Evolutionary conservation across 1,284 basidiomycete genomes (phyloP), one percentile per base, ranked within the genome.

Genomic region (Rhodotorula sp.): DNA sequence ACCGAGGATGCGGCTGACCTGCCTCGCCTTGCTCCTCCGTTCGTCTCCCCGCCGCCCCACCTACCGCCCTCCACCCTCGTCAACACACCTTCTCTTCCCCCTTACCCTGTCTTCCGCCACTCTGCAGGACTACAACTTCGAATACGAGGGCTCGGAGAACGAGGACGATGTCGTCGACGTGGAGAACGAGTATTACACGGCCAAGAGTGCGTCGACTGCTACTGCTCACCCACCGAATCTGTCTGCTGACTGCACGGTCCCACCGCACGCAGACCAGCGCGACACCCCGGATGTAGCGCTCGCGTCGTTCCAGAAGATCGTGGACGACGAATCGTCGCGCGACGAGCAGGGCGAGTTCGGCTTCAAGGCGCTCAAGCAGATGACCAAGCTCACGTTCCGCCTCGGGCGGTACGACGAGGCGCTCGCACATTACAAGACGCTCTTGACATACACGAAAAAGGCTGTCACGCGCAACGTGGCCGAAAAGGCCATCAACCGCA

Each of bases 181-280:
- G 58, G 97, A 99, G 85, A 99, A 99, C 80, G 89, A 94, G 87
- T 99, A 99, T 84, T 99, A 99, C 83, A 91, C 90, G 64, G 97
- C 97, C 17, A 99, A 99, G 82, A 89, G 93, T 96, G 77, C 72
- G 89, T 44, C 9, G 50, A 25, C 23, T n/a, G 3, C n/a, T 27
- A 23, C 17, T 27, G 2, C 27, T 8, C 27, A 7, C 52, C 13
- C 3, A 7, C 12, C 3, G n/a, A 14, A 16, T n/a, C 1, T 25
- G 13, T 34, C 25, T 42, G n/a, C n/a, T 27, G 9, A 23, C 50
- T 5, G 0, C 21, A 27, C 46, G 23, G 10, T 13, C n/a, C 42
- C 44, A 10, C 9, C 19, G 13, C 85, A n/a, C 19, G 10, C 54
- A 70, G 69, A 61, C 14, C 68, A 67, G 57, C 68, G 70, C 53